phyloP scores from a whole-genome alignment of 768 basidiomycete species.

The Mycena rosella region DNA sequence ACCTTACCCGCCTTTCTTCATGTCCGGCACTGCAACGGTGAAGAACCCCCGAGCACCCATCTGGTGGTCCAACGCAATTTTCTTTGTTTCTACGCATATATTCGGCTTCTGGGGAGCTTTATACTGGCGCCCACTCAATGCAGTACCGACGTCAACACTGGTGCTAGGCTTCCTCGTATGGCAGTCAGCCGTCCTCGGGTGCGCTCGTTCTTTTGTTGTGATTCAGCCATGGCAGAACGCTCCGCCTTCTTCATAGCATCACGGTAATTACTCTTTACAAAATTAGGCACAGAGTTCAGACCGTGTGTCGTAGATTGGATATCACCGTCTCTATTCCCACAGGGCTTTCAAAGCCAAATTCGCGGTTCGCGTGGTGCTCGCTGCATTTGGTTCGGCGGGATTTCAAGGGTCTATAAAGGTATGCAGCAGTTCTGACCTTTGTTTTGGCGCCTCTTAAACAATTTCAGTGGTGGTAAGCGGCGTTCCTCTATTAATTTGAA shows the following conservation, averaged over 20 bases:
- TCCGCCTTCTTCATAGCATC: too few relatives aligned
- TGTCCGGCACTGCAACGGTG: not conserved
- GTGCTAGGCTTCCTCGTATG: slow-evolving; percentile 68
- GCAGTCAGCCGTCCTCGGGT: slow-evolving; percentile 84
- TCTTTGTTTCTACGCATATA: slow-evolving; percentile 70
- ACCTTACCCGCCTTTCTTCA: slow-evolving; percentile 2
- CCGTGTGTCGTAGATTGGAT: slow-evolving; percentile 59
- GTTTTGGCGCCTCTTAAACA: slow-evolving; percentile 7
- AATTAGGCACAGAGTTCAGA: too few relatives aligned
- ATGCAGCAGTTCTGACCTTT: slow-evolving; percentile 25
- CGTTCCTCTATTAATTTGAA: not conserved
- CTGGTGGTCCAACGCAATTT: slow-evolving; percentile 75
- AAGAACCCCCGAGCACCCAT: slow-evolving; percentile 53
- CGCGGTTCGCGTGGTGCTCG: slow-evolving; percentile 68
- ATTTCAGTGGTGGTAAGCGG: slow-evolving; percentile 64
- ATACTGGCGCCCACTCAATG: slow-evolving; percentile 58
- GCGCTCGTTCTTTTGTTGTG: slow-evolving; percentile 36
- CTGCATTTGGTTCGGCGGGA: slow-evolving; percentile 76
- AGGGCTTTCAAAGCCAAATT: slow-evolving; percentile 72
- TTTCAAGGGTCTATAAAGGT: slow-evolving; percentile 89
- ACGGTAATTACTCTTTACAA: slow-evolving; percentile 55
- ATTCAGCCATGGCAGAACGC: too few relatives aligned
- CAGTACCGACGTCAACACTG: slow-evolving; percentile 59
- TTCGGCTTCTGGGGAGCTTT: slow-evolving; percentile 67
- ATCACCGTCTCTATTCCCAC: slow-evolving; percentile 86